Percentiles rank a stretch among this genome's conserved stretches.
phyloP scores from a whole-genome alignment of 306 rosid genomes.

The Oemleria cerasiformis region DNA sequence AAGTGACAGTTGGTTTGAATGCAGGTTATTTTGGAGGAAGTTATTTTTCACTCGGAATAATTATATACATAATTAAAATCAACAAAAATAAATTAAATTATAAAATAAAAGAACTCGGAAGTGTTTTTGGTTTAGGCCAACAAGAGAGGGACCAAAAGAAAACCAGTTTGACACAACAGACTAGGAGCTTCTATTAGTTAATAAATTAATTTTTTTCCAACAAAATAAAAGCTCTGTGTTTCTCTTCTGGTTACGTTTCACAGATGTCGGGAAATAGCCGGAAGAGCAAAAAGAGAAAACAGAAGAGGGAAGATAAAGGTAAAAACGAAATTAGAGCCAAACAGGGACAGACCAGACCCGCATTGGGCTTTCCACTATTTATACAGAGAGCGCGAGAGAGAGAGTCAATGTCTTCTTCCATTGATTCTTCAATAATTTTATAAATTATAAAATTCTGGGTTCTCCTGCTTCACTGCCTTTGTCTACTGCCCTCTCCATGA shows the following conservation, averaged over 20 bases:
- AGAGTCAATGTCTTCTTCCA: neutral
- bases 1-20: too few species aligned
- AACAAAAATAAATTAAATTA: too few species aligned
- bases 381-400: neutral
- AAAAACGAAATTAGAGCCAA: neutral
- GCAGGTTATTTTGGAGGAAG: too few species aligned
- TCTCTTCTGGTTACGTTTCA: neutral
- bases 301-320: neutral
- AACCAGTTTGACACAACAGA: neutral
- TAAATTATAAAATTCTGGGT: neutral
- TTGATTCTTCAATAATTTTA: neutral
- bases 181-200: too few species aligned
- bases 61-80: too few species aligned
- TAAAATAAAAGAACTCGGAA: too few species aligned
- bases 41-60: too few species aligned
- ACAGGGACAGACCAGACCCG: neutral
- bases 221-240: neutral
- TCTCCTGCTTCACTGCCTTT: neutral
- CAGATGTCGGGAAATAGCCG: constrained; percentile 18
- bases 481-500: neutral
- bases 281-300: neutral
- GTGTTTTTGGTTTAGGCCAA: too few species aligned
- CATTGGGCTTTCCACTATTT: neutral
- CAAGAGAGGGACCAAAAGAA: neutral
- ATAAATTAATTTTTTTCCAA: neutral